Evolutionary conservation across 768 basidiomycete genomes (phyloP).

Genomic region (Naematelia aurantialba): DNA sequence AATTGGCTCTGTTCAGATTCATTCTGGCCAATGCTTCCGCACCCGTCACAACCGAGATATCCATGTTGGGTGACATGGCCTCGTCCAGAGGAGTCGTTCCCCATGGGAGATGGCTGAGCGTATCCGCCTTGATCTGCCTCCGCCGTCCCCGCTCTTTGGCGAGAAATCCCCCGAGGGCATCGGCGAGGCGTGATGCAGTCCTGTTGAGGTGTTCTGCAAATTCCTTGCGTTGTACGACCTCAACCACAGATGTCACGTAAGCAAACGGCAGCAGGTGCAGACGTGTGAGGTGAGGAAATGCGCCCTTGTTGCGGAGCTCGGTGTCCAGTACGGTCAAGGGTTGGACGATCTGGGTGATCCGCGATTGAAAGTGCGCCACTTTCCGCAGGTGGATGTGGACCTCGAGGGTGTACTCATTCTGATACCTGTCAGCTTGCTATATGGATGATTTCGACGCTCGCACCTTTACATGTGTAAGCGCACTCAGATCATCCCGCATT

Average conservation of each 20-base stretch:
- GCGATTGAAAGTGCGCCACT: slow-evolving; percentile 75
- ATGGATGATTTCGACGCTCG: no score
- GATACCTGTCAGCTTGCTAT: background rate
- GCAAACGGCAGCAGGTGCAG: slow-evolving; percentile 86
- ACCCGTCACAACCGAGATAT: slow-evolving; percentile 69
- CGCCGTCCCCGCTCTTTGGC: slow-evolving; percentile 76
- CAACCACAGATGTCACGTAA: slow-evolving; percentile 84
- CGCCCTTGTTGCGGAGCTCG: slow-evolving; percentile 61
- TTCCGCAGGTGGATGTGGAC: slow-evolving; percentile 63
- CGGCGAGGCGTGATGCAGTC: slow-evolving; percentile 72
- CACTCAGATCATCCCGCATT: slow-evolving; percentile 40
- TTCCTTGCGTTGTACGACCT: slow-evolving; percentile 84
- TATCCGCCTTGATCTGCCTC: slow-evolving; percentile 76
- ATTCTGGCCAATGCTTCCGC: slow-evolving; percentile 58
- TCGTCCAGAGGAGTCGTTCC: slow-evolving; percentile 74
- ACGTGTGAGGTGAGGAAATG: slow-evolving; percentile 85
- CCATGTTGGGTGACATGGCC: slow-evolving; percentile 67
- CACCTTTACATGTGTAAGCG: slow-evolving; percentile 44
- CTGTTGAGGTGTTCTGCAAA: slow-evolving; percentile 84
- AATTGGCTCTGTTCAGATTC: slow-evolving; percentile 64
- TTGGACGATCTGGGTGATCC: slow-evolving; percentile 69
- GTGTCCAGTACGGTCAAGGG: slow-evolving; percentile 64
- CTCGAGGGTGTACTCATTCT: slow-evolving; percentile 53
- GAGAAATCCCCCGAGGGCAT: slow-evolving; percentile 80
- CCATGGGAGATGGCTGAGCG: slow-evolving; percentile 82